Evolutionary conservation across 805 yeast species (phyloP).

Genomic region (Monosporozyma servazzii): DNA sequence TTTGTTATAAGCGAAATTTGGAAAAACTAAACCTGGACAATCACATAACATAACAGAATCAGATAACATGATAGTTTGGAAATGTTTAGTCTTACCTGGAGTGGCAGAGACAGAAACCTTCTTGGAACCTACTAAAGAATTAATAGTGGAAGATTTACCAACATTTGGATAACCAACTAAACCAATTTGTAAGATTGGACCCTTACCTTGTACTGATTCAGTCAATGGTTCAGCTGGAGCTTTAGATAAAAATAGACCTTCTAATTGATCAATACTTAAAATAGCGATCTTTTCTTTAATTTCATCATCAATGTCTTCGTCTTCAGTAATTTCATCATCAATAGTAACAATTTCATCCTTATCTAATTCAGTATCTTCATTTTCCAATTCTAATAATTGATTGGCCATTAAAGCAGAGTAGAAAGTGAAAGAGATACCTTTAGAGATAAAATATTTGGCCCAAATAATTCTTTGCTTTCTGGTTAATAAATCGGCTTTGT

Average conservation of each 20-base stretch:
- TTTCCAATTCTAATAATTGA: slow-evolving; percentile 58
- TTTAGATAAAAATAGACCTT: slow-evolving; percentile 60
- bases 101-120: slow-evolving; percentile 97
- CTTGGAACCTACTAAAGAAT: slow-evolving; percentile 91
- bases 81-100: slow-evolving; percentile 98
- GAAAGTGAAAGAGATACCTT: slow-evolving; percentile 74
- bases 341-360: slow-evolving; percentile 22
- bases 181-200: slow-evolving; percentile 74
- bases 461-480: slow-evolving; percentile 69
- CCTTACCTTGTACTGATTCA: slow-evolving; percentile 47
- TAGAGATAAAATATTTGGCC: slow-evolving; percentile 71
- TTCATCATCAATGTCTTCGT: slow-evolving; percentile 28
- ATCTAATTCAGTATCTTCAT: slow-evolving; percentile 20
- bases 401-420: slow-evolving; percentile 88
- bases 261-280: slow-evolving; percentile 75
- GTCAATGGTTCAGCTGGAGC: slow-evolving; percentile 60
- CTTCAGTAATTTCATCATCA: slow-evolving; percentile 13
- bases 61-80: slow-evolving; percentile 86
- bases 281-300: slow-evolving; percentile 51
- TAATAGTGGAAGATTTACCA: slow-evolving; percentile 95
- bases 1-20: slow-evolving; percentile 91
- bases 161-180: slow-evolving; percentile 96
- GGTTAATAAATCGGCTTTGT: slow-evolving; percentile 85
- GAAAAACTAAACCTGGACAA: slow-evolving; percentile 98
- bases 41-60: slow-evolving; percentile 84